Conservation (phyloP, 148 eudicot species). For the Chenopodium berlandieri region DNA sequence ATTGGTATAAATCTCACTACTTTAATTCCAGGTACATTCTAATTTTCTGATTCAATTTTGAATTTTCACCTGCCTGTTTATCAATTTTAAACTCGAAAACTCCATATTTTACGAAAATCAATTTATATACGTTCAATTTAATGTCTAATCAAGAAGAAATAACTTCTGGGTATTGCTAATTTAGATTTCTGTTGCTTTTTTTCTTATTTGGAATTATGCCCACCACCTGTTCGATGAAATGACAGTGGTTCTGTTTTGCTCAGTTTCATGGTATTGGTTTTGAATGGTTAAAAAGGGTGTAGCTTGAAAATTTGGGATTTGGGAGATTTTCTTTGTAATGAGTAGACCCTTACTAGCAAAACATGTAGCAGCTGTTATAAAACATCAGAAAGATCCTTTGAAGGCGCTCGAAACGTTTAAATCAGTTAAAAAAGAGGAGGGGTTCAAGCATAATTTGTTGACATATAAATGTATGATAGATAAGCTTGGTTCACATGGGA, state of each 20-base stretch:
- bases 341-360: conserved; percentile 64
- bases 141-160: background rate
- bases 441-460: conserved; percentile 62
- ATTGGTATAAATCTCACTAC: background rate
- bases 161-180: background rate
- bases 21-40: background rate
- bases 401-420: conserved; percentile 86
- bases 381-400: conserved; percentile 71
- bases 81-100: background rate
- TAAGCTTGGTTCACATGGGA: conserved; percentile 72
- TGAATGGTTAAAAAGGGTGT: conserved; percentile 2
- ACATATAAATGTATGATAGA: conserved; percentile 74
- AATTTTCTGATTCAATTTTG: background rate
- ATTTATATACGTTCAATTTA: background rate
- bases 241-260: conserved; percentile 6
- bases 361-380: conserved; percentile 86
- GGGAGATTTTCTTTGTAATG: conserved; percentile 41
- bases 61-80: background rate
- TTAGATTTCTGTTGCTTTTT: background rate
- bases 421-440: conserved; percentile 68
- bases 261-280: conserved; percentile 10
- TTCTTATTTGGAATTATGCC: conserved; percentile 2
- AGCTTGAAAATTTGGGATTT: background rate
- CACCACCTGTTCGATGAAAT: conserved; percentile 36
- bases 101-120: background rate